A percentile compares a stretch with the other conserved stretches of the same genome.
These are phyloP conservation scores for Bipolaris victoriae DNA, from an alignment of 2,329 filamentous ascomycete genomes.

Conservation along the genomic window DNA sequence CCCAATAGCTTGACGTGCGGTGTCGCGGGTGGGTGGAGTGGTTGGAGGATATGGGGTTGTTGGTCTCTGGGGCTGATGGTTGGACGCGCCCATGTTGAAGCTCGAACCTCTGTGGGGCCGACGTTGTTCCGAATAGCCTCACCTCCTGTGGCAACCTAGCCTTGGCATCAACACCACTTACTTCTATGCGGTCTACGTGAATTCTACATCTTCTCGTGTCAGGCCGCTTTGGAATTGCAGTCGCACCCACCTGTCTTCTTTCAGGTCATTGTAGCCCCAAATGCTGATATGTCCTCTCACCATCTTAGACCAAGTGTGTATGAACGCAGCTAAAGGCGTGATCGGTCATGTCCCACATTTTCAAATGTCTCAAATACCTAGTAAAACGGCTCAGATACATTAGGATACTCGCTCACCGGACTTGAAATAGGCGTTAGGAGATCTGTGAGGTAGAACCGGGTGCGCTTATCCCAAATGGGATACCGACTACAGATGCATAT, in stretches of 20 bases:
- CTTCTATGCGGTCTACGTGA: neutral
- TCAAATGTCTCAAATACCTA: too few species aligned
- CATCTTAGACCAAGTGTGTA: neutral
- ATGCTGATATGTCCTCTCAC: neutral
- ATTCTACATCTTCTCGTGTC: neutral
- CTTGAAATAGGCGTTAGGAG: too few species aligned
- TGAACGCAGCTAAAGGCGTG: neutral
- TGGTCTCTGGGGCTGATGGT: constrained; percentile 8
- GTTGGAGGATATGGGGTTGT: constrained; percentile 8
- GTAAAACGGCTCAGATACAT: too few species aligned
- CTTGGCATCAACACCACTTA: neutral
- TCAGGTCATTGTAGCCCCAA: neutral
- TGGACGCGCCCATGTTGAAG: constrained; percentile 20
- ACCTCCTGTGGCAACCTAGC: constrained; percentile 1
- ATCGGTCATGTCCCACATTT: too few species aligned
- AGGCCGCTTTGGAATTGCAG: neutral
- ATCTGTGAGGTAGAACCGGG: too few species aligned
- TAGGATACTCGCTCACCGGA: too few species aligned
- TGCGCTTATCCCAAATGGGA: too few species aligned
- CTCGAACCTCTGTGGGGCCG: constrained; percentile 23
- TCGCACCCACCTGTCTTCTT: neutral
- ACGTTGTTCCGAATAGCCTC: constrained; percentile 22
- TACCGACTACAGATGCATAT: too few species aligned
- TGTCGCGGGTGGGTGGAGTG: neutral
- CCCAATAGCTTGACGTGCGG: neutral